Evolutionary conservation across 2,329 filamentous ascomycete species (phyloP).

Genomic region (Neoarthrinium moseri): DNA sequence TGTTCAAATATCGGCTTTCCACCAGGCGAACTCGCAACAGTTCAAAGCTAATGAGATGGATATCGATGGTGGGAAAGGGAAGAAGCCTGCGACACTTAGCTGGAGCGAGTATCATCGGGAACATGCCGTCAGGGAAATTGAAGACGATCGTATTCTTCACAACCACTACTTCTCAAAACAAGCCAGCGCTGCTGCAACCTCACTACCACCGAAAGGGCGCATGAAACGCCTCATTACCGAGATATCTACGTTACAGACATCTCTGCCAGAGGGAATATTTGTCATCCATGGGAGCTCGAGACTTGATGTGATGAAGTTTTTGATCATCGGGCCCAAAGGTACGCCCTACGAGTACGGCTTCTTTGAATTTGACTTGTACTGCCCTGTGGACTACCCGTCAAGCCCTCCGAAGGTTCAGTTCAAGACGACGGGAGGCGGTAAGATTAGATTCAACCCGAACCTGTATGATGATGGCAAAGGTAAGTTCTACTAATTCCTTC

Average conservation of each 20-base stretch:
- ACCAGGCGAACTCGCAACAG: constrained; percentile 14
- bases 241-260: constrained; percentile 40
- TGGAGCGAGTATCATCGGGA: constrained; percentile 30
- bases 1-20: constrained; percentile 22
- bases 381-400: constrained; percentile 38
- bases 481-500: constrained; percentile 17
- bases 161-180: background rate
- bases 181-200: constrained; percentile 2
- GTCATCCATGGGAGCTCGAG: constrained; percentile 43
- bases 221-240: constrained; percentile 48
- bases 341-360: constrained; percentile 54
- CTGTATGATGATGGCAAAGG: constrained; percentile 47
- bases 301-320: constrained; percentile 47
- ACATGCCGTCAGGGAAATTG: constrained; percentile 28
- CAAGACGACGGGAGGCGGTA: constrained; percentile 41
- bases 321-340: constrained; percentile 47
- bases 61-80: constrained; percentile 9
- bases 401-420: constrained; percentile 40
- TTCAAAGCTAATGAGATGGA: constrained; percentile 11
- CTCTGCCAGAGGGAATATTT: constrained; percentile 50
- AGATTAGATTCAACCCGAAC: constrained; percentile 48
- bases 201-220: constrained; percentile 29
- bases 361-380: constrained; percentile 55
- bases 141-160: constrained; percentile 34
- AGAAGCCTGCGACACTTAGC: constrained; percentile 8